A percentile compares a stretch with the other conserved stretches of the same genome.
These are phyloP conservation scores for Xylaria sp. DNA, from an alignment of 2,329 filamentous ascomycete genomes.

Conservation along the genomic window DNA sequence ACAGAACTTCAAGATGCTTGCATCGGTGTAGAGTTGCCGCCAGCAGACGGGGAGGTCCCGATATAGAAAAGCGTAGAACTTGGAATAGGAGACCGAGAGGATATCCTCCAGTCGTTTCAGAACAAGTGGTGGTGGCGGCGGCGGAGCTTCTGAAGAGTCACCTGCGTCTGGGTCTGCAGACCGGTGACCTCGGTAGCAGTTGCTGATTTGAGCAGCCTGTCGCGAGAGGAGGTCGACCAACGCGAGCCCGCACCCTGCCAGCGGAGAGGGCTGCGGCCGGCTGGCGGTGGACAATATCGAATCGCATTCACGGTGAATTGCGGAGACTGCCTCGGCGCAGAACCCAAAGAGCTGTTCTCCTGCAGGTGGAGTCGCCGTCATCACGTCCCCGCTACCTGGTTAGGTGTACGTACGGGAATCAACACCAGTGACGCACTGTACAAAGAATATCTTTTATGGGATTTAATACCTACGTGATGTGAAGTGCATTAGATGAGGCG, in stretches of 20 bases:
- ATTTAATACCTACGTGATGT: not conserved
- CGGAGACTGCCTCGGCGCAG: constrained; percentile 26
- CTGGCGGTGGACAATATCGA: constrained; percentile 15
- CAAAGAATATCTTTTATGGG: too few species aligned
- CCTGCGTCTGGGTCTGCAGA: not conserved
- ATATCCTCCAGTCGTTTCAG: constrained; percentile 57
- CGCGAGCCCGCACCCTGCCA: constrained; percentile 31
- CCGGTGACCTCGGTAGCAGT: constrained; percentile 10
- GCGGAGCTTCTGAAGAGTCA: constrained; percentile 5
- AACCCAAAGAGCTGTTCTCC: constrained; percentile 23
- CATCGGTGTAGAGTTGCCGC: constrained; percentile 72
- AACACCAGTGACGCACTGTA: not conserved
- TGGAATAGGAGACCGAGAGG: constrained; percentile 61
- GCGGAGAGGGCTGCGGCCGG: constrained; percentile 6
- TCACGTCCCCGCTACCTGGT: constrained; percentile 10
- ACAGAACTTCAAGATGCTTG: constrained; percentile 65
- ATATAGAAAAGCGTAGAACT: constrained; percentile 72
- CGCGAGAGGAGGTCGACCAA: constrained; percentile 33
- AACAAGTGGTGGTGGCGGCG: too few species aligned
- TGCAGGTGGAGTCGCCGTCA: constrained; percentile 1
- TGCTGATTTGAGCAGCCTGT: constrained; percentile 23
- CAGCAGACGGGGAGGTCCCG: constrained; percentile 68
- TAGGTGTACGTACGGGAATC: not conserved
- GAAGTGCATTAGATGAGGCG: not conserved
- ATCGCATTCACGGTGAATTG: constrained; percentile 30